Evolutionary conservation across 2,329 filamentous ascomycete species (phyloP).

Genomic region (Penicillium sp.): DNA sequence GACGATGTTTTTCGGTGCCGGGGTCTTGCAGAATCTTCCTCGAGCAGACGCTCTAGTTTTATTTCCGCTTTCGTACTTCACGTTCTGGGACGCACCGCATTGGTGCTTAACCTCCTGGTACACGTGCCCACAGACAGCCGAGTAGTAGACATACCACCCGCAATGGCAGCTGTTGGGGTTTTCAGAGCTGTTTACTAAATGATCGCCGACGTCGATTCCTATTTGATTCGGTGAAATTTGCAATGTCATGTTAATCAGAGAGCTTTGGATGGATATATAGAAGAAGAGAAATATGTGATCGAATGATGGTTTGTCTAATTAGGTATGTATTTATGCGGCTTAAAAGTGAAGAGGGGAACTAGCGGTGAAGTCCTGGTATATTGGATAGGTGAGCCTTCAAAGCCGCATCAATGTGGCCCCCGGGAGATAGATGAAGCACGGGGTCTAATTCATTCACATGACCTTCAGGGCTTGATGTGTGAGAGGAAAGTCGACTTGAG

Average conservation of each 20-base stretch:
- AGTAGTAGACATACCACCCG: neutral
- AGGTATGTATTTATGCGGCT: neutral
- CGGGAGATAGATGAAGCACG: neutral
- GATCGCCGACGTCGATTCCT: neutral
- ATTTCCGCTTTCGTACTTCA: neutral
- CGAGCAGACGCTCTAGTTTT: neutral
- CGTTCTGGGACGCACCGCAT: neutral
- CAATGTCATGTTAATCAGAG: neutral
- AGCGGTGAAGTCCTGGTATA: neutral
- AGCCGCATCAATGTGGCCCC: neutral
- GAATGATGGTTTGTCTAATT: neutral
- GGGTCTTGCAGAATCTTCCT: neutral
- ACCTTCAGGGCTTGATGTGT: neutral
- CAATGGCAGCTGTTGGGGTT: neutral
- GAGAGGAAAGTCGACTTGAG: too few species aligned
- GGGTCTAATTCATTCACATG: neutral
- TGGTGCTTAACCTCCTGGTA: neutral
- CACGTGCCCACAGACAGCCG: neutral
- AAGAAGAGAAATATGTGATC: neutral
- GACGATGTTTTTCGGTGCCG: neutral
- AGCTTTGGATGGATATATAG: neutral
- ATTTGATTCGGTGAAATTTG: neutral
- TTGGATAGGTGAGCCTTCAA: too few species aligned
- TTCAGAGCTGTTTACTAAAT: neutral
- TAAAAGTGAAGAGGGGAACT: neutral